Percentiles rank a stretch among this genome's conserved stretches.
phyloP scores from a whole-genome alignment of 495 filamentous ascomycete genomes.

The Aspergillus kassunensis region DNA sequence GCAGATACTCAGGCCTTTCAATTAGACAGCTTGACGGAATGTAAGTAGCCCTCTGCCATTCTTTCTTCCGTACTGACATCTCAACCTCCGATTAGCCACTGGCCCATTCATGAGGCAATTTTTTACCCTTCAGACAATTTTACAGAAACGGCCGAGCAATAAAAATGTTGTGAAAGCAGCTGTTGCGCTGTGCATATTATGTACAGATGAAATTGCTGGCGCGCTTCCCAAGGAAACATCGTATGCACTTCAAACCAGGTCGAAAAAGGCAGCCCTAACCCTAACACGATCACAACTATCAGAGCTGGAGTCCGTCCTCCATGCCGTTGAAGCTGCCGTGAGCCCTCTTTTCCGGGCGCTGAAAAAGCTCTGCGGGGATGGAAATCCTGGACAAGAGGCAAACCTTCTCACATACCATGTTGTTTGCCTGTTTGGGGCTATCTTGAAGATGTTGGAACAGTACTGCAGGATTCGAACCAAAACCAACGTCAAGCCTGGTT shows the following conservation, averaged over 20 bases:
- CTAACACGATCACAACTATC: conserved; percentile 11
- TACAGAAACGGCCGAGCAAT: conserved; percentile 27
- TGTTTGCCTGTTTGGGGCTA: conserved; percentile 37
- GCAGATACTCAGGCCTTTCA: neutral
- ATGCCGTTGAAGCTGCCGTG: conserved; percentile 23
- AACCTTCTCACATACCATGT: conserved; percentile 36
- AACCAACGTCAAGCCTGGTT: neutral
- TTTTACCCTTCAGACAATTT: conserved; percentile 27
- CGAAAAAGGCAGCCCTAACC: neutral
- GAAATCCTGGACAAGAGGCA: conserved; percentile 12
- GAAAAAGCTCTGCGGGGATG: conserved; percentile 27
- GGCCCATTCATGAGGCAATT: conserved; percentile 32
- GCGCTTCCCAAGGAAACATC: conserved; percentile 9
- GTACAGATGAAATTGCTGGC: conserved; percentile 17
- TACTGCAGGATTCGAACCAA: conserved; percentile 22
- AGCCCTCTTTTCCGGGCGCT: conserved; percentile 26
- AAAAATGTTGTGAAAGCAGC: conserved; percentile 20
- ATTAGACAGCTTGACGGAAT: conserved; percentile 5
- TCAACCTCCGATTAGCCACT: conserved; percentile 3
- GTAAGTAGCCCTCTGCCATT: conserved; percentile 2
- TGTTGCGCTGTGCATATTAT: conserved; percentile 26
- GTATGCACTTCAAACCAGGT: neutral
- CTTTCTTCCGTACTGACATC: neutral
- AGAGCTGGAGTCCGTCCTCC: conserved; percentile 14
- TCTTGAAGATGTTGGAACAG: conserved; percentile 27